Base-by-base conservation (phyloP, 108 stramenopile species). In the Seminavis robusta region DNA sequence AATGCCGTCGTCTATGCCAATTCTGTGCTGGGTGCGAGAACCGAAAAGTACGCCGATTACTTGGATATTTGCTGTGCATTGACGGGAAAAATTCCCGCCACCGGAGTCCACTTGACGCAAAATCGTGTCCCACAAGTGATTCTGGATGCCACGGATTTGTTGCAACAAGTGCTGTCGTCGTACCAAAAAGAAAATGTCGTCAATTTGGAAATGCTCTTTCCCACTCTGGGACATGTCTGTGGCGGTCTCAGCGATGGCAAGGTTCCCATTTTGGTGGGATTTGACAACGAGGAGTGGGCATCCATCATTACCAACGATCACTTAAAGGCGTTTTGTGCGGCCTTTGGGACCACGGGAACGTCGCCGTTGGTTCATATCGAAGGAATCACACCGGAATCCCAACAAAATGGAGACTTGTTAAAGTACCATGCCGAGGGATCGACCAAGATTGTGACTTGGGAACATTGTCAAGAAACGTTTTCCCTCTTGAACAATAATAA, bases 11-110 rank as follows among this genome's bases (percentile, higher is more conserved):
- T 89, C 1, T 93, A 74, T 51, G 71, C 85, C 41, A 93, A 93
- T 42, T 78, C 81, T 0, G 76, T 87, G 2, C 55, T 84, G 11
- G 91, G 87, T 16, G 91, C 91, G 6, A 57, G 86, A 23, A 89
- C 91, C 0, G 80, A 88, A 56, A 93, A 93, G 50, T 81, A 81
- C 56, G 91, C 91, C 19, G 91, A 93, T 69, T 93, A 93, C 56
- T 63, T 93, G 62, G 91, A 93, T 55, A 84, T 86, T 50, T 84
- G 84, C 45, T 68, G 73, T 47, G 91, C 91, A 0, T 63, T 93
- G 24, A 71, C 71, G 31, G 91, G 91, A 8, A 66, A 65, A 21
- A 83, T 84, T 8, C 84, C 84, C 0, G 40, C 47, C 0, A 44
- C 68, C 5, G 86, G 90, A 10, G 80, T 86, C 16, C 81, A 87